phyloP scores from a whole-genome alignment of 768 basidiomycete genomes.

The Porphyrellus cyaneotinctus region DNA sequence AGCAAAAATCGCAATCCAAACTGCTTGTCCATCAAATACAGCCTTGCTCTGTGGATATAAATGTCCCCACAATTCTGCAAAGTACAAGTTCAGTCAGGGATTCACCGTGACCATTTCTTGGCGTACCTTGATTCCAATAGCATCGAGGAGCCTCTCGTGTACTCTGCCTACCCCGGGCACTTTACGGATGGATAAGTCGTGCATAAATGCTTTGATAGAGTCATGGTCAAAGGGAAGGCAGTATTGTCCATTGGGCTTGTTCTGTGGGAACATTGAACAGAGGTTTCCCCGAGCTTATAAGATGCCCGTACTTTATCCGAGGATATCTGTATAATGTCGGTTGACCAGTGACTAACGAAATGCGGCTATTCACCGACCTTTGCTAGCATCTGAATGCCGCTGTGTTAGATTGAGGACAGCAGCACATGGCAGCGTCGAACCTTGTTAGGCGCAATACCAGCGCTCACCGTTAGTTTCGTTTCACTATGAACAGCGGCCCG shows the following conservation, averaged over 20 bases:
- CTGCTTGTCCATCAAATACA: conserved; percentile 84
- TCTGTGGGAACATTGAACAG: conserved; percentile 39
- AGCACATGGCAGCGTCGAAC: conserved; percentile 40
- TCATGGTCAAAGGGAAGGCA: conserved; percentile 62
- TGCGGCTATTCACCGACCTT: conserved; percentile 61
- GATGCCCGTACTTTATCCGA: conserved; percentile 68
- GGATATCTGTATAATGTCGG: conserved; percentile 58
- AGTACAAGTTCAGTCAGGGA: background rate
- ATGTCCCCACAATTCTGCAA: conserved; percentile 87
- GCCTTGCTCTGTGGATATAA: conserved; percentile 61
- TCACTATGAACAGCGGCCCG: conserved; percentile 66
- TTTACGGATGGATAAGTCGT: conserved; percentile 76
- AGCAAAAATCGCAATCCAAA: conserved; percentile 77
- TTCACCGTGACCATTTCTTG: background rate
- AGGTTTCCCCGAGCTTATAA: background rate
- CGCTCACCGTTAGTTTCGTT: conserved; percentile 87
- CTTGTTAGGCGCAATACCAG: conserved; percentile 94
- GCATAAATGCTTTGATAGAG: conserved; percentile 72
- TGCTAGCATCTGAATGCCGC: conserved; percentile 67
- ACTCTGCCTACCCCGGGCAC: conserved; percentile 90
- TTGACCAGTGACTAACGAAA: conserved; percentile 1
- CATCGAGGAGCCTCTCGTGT: conserved; percentile 80
- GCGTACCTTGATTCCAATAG: conserved; percentile 73
- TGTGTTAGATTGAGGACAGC: conserved; percentile 14
- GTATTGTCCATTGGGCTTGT: conserved; percentile 94